Evolutionary conservation across 371 early-diverging fungal species (phyloP).

Genomic region (Nematocida sp.): DNA sequence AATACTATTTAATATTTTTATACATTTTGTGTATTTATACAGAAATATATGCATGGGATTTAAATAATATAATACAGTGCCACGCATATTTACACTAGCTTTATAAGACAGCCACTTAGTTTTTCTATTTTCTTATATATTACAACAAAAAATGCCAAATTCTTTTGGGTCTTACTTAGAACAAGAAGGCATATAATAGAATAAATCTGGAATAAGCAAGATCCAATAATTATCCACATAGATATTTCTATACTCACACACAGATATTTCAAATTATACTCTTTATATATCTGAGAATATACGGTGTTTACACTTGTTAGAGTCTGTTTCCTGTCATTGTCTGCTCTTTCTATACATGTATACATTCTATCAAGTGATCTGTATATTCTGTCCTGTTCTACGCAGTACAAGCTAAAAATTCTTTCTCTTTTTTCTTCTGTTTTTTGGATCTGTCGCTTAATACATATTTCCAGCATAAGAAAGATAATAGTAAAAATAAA

Average conservation of each 20-base stretch:
- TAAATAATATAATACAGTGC: too few relatives aligned
- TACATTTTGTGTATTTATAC: too few relatives aligned
- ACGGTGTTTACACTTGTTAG: background rate
- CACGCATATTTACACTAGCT: slow-evolving; percentile 5
- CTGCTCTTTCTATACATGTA: background rate
- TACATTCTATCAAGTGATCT: background rate
- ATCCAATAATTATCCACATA: background rate
- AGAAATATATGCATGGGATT: too few relatives aligned
- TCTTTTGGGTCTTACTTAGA: background rate
- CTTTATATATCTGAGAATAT: background rate
- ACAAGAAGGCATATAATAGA: background rate
- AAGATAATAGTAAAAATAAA: background rate
- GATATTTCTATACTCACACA: background rate
- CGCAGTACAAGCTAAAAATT: background rate
- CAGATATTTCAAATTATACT: background rate
- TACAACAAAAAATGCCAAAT: background rate
- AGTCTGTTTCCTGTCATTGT: background rate
- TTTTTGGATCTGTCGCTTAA: slow-evolving; percentile 1
- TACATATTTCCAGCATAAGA: background rate
- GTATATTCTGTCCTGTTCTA: background rate
- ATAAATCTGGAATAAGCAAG: background rate
- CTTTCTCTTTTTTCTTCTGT: background rate
- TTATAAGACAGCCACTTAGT: slow-evolving; percentile 21
- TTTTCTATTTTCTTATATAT: slow-evolving; percentile 43
- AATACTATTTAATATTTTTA: too few relatives aligned